Conservation (phyloP, 2,329 filamentous ascomycete species). For the Diaporthe vaccinii region DNA sequence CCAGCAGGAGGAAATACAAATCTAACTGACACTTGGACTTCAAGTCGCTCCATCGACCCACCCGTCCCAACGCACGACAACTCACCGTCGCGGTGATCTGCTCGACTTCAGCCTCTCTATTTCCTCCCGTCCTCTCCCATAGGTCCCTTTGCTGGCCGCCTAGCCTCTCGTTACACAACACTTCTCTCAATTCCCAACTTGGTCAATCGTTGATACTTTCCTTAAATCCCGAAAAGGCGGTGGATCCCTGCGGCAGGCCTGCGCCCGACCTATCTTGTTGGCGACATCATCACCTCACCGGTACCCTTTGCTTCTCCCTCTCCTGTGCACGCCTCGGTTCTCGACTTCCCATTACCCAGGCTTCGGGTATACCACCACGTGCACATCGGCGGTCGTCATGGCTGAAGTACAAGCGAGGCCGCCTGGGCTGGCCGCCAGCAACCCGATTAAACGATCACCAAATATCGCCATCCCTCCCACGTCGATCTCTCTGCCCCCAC, state of each 20-base stretch:
- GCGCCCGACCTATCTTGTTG: slow-evolving; percentile 16
- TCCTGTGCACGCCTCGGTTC: neutral
- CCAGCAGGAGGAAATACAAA: slow-evolving; percentile 34
- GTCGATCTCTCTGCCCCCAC: slow-evolving; percentile 47
- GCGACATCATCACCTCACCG: neutral
- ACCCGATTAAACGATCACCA: slow-evolving; percentile 40
- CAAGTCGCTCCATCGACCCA: slow-evolving; percentile 23
- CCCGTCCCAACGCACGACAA: slow-evolving; percentile 35
- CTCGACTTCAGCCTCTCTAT: slow-evolving; percentile 31
- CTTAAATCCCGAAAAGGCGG: slow-evolving; percentile 14
- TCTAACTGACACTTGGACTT: slow-evolving; percentile 27
- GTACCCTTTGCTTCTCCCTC: neutral
- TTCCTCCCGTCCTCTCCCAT: slow-evolving; percentile 29
- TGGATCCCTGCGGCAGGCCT: slow-evolving; percentile 34
- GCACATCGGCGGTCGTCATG: slow-evolving; percentile 41
- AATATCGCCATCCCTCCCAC: slow-evolving; percentile 42
- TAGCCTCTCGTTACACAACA: slow-evolving; percentile 36
- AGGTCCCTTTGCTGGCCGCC: slow-evolving; percentile 24
- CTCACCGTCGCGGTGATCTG: slow-evolving; percentile 19
- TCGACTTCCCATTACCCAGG: neutral
- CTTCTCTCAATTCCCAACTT: slow-evolving; percentile 26
- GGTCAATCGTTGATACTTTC: slow-evolving; percentile 31
- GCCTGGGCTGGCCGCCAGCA: slow-evolving; percentile 42
- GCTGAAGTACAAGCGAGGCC: slow-evolving; percentile 46
- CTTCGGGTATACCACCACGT: neutral